Conservation (phyloP, 352 stramenopile genomes). For the Globisporangium uncinulatum region DNA sequence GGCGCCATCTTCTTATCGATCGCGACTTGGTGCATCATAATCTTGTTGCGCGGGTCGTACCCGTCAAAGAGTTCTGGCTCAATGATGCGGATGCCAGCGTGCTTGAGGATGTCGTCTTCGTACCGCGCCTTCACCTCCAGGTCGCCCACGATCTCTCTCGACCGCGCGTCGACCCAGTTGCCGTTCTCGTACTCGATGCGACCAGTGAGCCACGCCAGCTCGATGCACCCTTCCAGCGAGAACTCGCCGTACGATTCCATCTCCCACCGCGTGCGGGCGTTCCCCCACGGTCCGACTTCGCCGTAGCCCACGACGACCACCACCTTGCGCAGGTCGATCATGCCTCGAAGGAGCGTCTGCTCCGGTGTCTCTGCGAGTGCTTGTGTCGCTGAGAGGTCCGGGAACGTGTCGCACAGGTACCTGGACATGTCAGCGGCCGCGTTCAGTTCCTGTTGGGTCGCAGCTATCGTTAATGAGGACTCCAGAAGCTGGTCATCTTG, state of each 20-base stretch:
- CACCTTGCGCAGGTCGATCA: slow-evolving; percentile 80
- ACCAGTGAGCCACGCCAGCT: slow-evolving; percentile 82
- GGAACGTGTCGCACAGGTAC: slow-evolving; percentile 73
- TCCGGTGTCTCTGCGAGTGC: slow-evolving; percentile 28
- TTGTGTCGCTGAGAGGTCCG: slow-evolving; percentile 34
- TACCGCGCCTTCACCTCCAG: slow-evolving; percentile 76
- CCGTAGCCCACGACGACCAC: slow-evolving; percentile 85
- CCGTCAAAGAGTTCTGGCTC: slow-evolving; percentile 85
- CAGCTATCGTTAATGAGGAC: slow-evolving; percentile 12
- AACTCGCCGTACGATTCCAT: slow-evolving; percentile 89
- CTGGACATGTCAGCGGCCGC: slow-evolving; percentile 62
- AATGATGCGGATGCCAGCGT: slow-evolving; percentile 79
- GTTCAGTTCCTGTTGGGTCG: slow-evolving; percentile 22
- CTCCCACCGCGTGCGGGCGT: slow-evolving; percentile 83
- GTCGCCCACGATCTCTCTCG: slow-evolving; percentile 71
- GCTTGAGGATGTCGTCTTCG: slow-evolving; percentile 73
- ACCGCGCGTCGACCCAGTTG: slow-evolving; percentile 81
- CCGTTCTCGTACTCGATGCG: slow-evolving; percentile 79
- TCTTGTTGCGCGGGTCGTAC: slow-evolving; percentile 87
- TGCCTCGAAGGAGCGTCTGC: slow-evolving; percentile 48
- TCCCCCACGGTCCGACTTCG: slow-evolving; percentile 84
- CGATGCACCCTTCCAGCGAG: slow-evolving; percentile 85
- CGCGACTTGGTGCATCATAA: slow-evolving; percentile 78
- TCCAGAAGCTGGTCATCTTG: slow-evolving; percentile 31
- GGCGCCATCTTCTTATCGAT: slow-evolving; percentile 89